Evolutionary conservation across 2,329 filamentous ascomycete genomes (phyloP).

Genomic region (Colletotrichum sp.): DNA sequence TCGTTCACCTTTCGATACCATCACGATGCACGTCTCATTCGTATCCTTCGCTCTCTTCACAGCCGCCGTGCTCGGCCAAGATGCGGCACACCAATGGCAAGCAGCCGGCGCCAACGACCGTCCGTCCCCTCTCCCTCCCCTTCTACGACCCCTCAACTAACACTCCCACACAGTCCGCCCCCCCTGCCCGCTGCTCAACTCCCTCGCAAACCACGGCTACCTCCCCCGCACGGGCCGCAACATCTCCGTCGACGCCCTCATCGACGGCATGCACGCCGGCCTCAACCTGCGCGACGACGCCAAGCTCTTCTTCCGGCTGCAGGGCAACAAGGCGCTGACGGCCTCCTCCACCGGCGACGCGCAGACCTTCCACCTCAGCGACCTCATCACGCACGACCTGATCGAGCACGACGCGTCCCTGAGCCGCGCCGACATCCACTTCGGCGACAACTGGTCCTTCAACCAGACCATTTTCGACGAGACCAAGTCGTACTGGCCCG

Average conservation of each 20-base stretch:
- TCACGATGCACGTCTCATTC: not conserved
- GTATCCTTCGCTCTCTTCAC: not conserved
- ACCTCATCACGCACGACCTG: conserved; percentile 26
- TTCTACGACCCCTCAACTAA: rapidly evolving
- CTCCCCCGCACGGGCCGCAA: conserved; percentile 27
- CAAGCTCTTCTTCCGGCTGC: conserved; percentile 15
- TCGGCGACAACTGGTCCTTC: conserved; percentile 34
- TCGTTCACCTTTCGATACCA: not conserved
- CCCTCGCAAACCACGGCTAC: conserved; percentile 31
- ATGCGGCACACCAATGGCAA: not conserved
- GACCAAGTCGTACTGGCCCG: conserved; percentile 6
- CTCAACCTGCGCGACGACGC: conserved; percentile 20
- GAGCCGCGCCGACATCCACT: conserved; percentile 29
- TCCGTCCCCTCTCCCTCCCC: not conserved
- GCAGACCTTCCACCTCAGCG: conserved; percentile 26
- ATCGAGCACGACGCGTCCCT: conserved; percentile 13
- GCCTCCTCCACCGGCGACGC: conserved; percentile 6
- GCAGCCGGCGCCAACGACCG: not conserved
- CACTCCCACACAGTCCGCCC: not conserved
- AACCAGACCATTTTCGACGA: conserved; percentile 28
- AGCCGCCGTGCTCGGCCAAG: not conserved
- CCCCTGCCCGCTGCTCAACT: conserved; percentile 27
- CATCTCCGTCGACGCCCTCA: conserved; percentile 23
- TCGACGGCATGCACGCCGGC: conserved; percentile 14
- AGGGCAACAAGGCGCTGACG: conserved; percentile 14